Base-by-base conservation (phyloP, 352 stramenopile genomes). In the Globisporangium camurandrum region DNA sequence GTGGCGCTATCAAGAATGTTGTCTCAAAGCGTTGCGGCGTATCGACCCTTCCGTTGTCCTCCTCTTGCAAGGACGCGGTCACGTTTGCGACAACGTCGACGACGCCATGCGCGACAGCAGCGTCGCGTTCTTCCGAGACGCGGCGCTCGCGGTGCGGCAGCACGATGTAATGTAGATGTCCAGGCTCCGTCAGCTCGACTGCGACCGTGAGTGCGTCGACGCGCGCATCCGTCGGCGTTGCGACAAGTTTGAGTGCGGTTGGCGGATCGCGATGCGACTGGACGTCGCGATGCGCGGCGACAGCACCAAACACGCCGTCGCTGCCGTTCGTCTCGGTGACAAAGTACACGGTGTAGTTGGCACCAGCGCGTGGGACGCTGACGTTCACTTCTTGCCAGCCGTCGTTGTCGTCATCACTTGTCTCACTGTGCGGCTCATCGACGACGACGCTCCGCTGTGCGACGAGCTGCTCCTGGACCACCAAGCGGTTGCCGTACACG, bases 341-440 rank as follows among this genome's bases (percentile, higher is more conserved):
- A 11, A 93, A 49, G 44, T 80, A 64, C n/a, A 90, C 59, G 0
- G 76, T 87, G 62, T 90, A 89, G 53, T 85, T 86, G 0, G 54
- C 44, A 6, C 70, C 72, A 11, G 75, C 49, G 4, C 58, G 52
- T 10, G 82, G 77, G 0, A 88, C 79, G 16, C 50, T 53, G 20
- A 91, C 56, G 14, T 78, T 67, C 23, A 88, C 46, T 46, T 87
- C 71, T 26, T 51, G 51, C 67, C 72, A 86, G 6, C 66, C 73
- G 17, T 66, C 75, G 52, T 69, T 62, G 3, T 59, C 61, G 52
- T 69, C 61, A 2, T 59, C 61, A n/a, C 54, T 43, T 2, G 51
- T 37, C 11, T 57, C 43, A 48, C 67, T 65, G 12, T 45, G 66
- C 7, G 44, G 49, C 30, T 59, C 56, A 8, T 71, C 51, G 10